A percentile compares a stretch with the other conserved stretches of the same genome.
These are phyloP conservation scores for Mortierella sp. DNA, from an alignment of 371 early-diverging fungal species.

Conservation along the genomic window DNA sequence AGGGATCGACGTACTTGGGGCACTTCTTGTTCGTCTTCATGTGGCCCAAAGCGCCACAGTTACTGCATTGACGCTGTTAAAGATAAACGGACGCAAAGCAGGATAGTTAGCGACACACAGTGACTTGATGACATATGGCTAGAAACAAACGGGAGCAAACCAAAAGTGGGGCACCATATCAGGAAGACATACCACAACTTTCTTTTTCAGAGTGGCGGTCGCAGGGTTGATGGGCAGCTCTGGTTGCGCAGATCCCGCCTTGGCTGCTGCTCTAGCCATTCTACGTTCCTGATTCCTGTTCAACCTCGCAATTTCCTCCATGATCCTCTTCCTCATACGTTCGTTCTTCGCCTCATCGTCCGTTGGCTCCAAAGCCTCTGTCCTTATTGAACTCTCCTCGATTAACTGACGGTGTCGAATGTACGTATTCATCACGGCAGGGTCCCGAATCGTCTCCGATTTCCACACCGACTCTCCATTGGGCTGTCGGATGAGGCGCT, in stretches of 20 bases:
- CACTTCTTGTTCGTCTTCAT: slow-evolving; percentile 92
- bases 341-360: slow-evolving; percentile 74
- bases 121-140: too few species aligned
- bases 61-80: slow-evolving; percentile 77
- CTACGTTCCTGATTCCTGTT: slow-evolving; percentile 74
- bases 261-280: slow-evolving; percentile 55
- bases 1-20: slow-evolving; percentile 71
- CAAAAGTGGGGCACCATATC: background rate
- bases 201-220: slow-evolving; percentile 34
- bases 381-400: slow-evolving; percentile 72
- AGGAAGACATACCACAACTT: slow-evolving; percentile 28
- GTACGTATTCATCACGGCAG: slow-evolving; percentile 90
- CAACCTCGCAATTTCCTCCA: slow-evolving; percentile 71
- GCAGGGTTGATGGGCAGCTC: slow-evolving; percentile 27
- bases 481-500: slow-evolving; percentile 60
- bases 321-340: slow-evolving; percentile 69
- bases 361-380: slow-evolving; percentile 67
- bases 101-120: background rate
- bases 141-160: slow-evolving; percentile 32
- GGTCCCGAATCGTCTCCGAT: slow-evolving; percentile 83
- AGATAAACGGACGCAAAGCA: background rate
- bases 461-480: slow-evolving; percentile 83
- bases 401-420: slow-evolving; percentile 85
- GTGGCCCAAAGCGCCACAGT: slow-evolving; percentile 87
- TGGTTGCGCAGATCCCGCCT: slow-evolving; percentile 32